A percentile compares a stretch with the other conserved stretches of the same genome.
These are phyloP conservation scores for Yamadazyma dushanensis DNA, from an alignment of 1,139 yeast genomes.

Conservation along the genomic window DNA sequence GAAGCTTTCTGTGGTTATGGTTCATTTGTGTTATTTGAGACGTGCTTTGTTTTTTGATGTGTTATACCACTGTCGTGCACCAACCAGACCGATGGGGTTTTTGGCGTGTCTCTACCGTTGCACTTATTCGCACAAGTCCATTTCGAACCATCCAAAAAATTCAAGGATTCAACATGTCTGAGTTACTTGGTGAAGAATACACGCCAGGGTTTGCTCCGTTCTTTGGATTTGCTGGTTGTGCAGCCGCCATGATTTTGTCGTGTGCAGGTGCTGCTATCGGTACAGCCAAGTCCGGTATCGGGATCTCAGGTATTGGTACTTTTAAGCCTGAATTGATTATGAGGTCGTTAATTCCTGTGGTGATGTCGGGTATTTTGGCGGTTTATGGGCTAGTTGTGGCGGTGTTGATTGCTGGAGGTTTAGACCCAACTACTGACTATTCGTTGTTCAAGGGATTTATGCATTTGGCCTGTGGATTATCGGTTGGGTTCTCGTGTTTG, in stretches of 20 bases:
- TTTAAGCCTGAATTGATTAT: conserved; percentile 80
- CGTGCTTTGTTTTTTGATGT: no score
- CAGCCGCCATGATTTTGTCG: conserved; percentile 85
- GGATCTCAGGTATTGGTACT: conserved; percentile 89
- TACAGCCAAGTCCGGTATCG: conserved; percentile 97
- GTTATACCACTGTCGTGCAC: no score
- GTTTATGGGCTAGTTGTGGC: conserved; percentile 96
- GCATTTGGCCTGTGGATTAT: conserved; percentile 94
- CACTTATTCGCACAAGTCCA: conserved; percentile 3
- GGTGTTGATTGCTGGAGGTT: conserved; percentile 91
- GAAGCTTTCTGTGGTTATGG: conserved; percentile 35
- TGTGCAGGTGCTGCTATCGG: conserved; percentile 98
- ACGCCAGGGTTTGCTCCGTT: conserved; percentile 91
- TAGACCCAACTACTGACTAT: conserved; percentile 73
- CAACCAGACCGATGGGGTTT: no score
- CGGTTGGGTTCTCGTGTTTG: conserved; percentile 94
- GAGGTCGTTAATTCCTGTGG: conserved; percentile 90
- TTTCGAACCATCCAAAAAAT: conserved; percentile 1
- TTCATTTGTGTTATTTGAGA: conserved; percentile 2
- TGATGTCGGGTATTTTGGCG: conserved; percentile 96
- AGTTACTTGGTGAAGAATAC: conserved; percentile 49
- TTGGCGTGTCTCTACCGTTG: not conserved
- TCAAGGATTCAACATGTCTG: conserved; percentile 27
- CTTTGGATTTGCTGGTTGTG: conserved; percentile 94
- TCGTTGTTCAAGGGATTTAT: conserved; percentile 92